These are phyloP conservation scores for Starmerella apis DNA, from an alignment of 805 yeast species.

Conservation along the genomic window DNA sequence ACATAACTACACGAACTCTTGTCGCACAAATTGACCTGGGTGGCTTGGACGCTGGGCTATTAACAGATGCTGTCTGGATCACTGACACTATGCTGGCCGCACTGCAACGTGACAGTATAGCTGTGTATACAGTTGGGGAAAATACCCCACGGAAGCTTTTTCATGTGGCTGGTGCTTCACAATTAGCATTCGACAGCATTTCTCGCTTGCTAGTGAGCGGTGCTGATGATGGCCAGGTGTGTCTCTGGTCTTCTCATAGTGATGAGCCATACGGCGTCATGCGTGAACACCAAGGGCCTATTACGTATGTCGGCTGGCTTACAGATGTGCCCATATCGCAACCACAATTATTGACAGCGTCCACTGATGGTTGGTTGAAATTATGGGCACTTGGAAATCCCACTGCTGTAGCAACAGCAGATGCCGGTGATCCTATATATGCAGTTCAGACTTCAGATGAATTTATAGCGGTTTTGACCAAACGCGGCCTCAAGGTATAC, in stretches of 20 bases:
- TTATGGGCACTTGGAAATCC: slow-evolving; percentile 13
- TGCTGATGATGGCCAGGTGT: slow-evolving; percentile 63
- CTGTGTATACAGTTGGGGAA: slow-evolving; percentile 3
- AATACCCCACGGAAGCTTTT: neutral
- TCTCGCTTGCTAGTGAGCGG: slow-evolving; percentile 56
- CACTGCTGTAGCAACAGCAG: neutral
- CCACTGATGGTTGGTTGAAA: slow-evolving; percentile 13
- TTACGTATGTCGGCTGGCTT: slow-evolving; percentile 21
- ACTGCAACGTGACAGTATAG: neutral
- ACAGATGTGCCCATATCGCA: slow-evolving; percentile 2
- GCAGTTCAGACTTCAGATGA: neutral
- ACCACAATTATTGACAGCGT: slow-evolving; percentile 16
- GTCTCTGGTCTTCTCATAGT: slow-evolving; percentile 65
- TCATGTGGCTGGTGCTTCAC: slow-evolving; percentile 35
- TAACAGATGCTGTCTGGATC: slow-evolving; percentile 11
- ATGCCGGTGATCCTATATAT: slow-evolving; percentile 10
- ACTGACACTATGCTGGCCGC: slow-evolving; percentile 11
- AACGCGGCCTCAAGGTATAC: slow-evolving; percentile 4
- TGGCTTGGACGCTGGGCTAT: neutral
- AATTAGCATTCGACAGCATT: slow-evolving; percentile 43
- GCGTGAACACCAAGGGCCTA: slow-evolving; percentile 26
- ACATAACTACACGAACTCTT: slow-evolving; percentile 6
- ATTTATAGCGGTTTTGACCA: slow-evolving; percentile 9
- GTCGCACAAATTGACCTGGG: neutral
- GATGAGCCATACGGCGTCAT: slow-evolving; percentile 23